phyloP scores from a whole-genome alignment of 1,139 yeast species.

The Tardiomyces blankii region DNA sequence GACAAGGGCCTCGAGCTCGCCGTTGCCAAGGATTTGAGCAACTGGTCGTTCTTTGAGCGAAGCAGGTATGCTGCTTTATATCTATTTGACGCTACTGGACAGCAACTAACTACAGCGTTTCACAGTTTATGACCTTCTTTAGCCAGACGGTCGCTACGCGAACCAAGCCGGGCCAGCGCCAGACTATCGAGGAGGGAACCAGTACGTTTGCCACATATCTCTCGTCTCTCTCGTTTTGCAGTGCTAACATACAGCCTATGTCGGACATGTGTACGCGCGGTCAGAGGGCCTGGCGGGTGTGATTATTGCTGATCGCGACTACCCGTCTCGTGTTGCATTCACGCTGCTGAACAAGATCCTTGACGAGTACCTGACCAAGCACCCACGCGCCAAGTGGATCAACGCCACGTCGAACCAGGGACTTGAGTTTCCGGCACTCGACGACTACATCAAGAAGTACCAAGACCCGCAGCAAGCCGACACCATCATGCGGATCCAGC shows the following conservation, averaged over 20 bases:
- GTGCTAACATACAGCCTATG: constrained; percentile 34
- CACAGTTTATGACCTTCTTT: constrained; percentile 89
- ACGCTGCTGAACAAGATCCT: constrained; percentile 80
- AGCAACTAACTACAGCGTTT: constrained; percentile 4
- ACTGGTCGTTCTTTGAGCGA: constrained; percentile 82
- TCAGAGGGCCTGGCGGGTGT: constrained; percentile 93
- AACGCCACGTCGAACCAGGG: constrained; percentile 38
- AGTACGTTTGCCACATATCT: constrained; percentile 10
- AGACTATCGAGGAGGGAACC: constrained; percentile 82
- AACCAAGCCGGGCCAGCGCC: constrained; percentile 84
- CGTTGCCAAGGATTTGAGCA: constrained; percentile 70
- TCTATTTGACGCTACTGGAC: not conserved
- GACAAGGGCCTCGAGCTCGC: constrained; percentile 66
- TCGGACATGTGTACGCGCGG: constrained; percentile 87
- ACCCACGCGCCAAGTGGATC: constrained; percentile 67
- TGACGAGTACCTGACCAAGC: constrained; percentile 81
- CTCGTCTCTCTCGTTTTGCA: too few species aligned
- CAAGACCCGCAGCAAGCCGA: constrained; percentile 98
- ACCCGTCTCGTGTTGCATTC: constrained; percentile 97
- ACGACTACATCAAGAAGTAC: constrained; percentile 64
- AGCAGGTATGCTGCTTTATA: constrained; percentile 14
- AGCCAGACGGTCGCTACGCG: constrained; percentile 84
- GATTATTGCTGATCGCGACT: constrained; percentile 84
- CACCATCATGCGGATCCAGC: constrained; percentile 93
- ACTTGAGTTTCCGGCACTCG: constrained; percentile 52